Base-by-base conservation (phyloP, 345 rosid species). In the Salix udensis region DNA sequence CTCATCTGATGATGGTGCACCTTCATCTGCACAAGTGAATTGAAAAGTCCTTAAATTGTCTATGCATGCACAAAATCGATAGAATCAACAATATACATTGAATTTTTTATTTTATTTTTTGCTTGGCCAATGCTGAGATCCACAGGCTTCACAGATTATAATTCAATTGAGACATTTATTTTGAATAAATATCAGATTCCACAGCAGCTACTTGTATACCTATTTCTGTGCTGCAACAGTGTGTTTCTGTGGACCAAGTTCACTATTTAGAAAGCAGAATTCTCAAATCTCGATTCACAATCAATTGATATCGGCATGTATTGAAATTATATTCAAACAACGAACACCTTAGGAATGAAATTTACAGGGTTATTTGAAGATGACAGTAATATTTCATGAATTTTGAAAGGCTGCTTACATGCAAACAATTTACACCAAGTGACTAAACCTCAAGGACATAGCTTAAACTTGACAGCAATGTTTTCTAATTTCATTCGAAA, bases 1-100 rank as follows among this genome's bases (percentile, higher is more conserved):
- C 77, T 89, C 97, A 5, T 89, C 97, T 4, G 97, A 90, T 23
- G 97, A 89, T 53, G 50, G 76, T 14, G 77, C 90, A 55, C 88
- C 90, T 31, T 87, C 91, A 70, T 89, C 94, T 89, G 80, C 7
- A 76, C 71, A 68, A 19, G 75, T 34, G 5, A 74, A 15, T 68
- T 30, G 5, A 18, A 13, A 70, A 48, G 14, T 48, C 31, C 36
- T 48, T 16, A 2, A 70, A 48, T 24, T 0, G 73, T 48, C 10
- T 48, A 16, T 3, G 4, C 69, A n/a, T 40, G 30, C 50, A n/a
- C 44, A 11, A 12, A n/a, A n/a, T 11, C 1, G 14, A 68, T 12
- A 15, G 46, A 30, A 15, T 65, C 14, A 55, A 55, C 24, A n/a
- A n/a, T n/a, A 55, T 55, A n/a, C 2, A n/a, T 58, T n/a, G 6